Conservation (phyloP, 2,329 filamentous ascomycete species). For the Penicillium sp. region DNA sequence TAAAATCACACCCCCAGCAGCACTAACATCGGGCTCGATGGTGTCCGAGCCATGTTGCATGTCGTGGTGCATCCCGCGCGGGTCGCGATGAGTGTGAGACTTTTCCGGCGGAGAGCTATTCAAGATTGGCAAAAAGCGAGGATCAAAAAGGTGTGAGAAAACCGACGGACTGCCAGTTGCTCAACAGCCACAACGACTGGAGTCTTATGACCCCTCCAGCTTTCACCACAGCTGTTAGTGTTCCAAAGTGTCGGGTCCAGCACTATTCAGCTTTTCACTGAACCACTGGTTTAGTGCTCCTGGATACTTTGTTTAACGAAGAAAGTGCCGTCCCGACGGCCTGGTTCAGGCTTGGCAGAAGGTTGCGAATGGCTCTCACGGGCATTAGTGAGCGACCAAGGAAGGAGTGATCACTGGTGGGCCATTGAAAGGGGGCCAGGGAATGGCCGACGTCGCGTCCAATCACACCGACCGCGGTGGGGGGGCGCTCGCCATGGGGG, state of each 20-base stretch:
- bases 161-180: not conserved
- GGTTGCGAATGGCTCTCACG: slow-evolving; percentile 7
- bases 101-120: not conserved
- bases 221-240: slow-evolving; percentile 18
- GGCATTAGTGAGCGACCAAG: slow-evolving; percentile 1
- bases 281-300: not conserved
- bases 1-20: not conserved
- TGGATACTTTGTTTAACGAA: not conserved
- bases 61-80: slow-evolving; percentile 10
- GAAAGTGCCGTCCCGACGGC: slow-evolving; percentile 8
- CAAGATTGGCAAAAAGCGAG: not conserved
- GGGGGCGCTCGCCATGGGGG: not conserved
- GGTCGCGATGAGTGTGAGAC: not conserved
- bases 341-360: not conserved
- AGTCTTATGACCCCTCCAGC: slow-evolving; percentile 25
- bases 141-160: slow-evolving; percentile 24
- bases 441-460: slow-evolving; percentile 8
- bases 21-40: slow-evolving; percentile 33
- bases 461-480: slow-evolving; percentile 10
- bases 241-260: slow-evolving; percentile 18
- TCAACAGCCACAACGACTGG: slow-evolving; percentile 20
- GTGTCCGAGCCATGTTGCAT: slow-evolving; percentile 11
- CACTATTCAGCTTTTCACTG: slow-evolving; percentile 1
- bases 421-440: not conserved
- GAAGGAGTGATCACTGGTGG: slow-evolving; percentile 8